These are phyloP conservation scores for Monascus ruber DNA, from an alignment of 2,329 filamentous ascomycete species.

Conservation along the genomic window DNA sequence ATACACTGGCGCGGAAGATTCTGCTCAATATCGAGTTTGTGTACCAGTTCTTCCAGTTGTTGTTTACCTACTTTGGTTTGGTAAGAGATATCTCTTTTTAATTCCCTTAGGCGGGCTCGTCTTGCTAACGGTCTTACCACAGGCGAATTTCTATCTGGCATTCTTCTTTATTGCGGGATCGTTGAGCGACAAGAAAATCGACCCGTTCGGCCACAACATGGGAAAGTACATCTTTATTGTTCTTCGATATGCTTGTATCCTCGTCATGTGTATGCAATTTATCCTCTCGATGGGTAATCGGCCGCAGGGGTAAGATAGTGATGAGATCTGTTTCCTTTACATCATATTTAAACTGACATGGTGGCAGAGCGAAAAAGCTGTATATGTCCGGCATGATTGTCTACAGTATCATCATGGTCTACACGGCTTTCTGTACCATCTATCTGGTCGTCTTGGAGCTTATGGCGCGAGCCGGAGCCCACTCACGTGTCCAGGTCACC, in stretches of 20 bases:
- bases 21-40: conserved; percentile 89
- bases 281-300: conserved; percentile 93
- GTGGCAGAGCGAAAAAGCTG: conserved; percentile 59
- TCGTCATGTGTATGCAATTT: conserved; percentile 90
- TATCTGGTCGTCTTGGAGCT: conserved; percentile 86
- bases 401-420: conserved; percentile 90
- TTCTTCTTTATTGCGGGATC: conserved; percentile 98
- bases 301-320: conserved; percentile 58
- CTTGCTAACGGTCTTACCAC: neutral
- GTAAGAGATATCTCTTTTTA: conserved; percentile 16
- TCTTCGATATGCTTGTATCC: conserved; percentile 70
- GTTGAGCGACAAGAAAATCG: conserved; percentile 62
- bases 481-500: conserved; percentile 49
- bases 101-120: neutral
- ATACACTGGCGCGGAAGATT: conserved; percentile 78
- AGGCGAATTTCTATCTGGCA: conserved; percentile 94
- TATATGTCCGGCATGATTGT: conserved; percentile 80
- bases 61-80: conserved; percentile 96
- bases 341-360: conserved; percentile 4
- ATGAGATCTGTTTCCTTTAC: neutral
- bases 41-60: conserved; percentile 82
- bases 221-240: conserved; percentile 77
- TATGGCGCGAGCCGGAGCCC: conserved; percentile 34
- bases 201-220: conserved; percentile 84
- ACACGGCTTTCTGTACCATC: conserved; percentile 79